phyloP scores from a whole-genome alignment of 306 rosid species.

The Trichosanthes truncata region DNA sequence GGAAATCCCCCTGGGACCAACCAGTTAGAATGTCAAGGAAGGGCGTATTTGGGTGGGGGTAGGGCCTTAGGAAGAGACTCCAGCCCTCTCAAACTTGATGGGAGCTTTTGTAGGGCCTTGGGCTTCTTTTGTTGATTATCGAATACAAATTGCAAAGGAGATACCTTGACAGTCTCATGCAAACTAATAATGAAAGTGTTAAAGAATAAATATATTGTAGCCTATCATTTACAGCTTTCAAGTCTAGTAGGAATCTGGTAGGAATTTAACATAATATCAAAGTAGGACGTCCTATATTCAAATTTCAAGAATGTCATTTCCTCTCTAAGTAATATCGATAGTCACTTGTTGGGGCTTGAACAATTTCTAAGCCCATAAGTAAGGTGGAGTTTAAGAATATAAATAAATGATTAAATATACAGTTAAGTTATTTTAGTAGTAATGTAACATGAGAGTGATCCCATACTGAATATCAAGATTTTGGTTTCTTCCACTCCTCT shows the following conservation, averaged over 20 bases:
- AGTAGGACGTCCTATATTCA: neutral
- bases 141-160: neutral
- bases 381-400: neutral
- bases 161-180: neutral
- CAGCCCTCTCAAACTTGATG: neutral
- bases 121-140: neutral
- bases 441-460: neutral
- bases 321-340: neutral
- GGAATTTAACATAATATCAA: neutral
- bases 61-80: neutral
- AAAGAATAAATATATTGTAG: neutral
- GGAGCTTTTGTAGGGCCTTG: neutral
- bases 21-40: neutral
- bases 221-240: neutral
- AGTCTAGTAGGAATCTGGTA: too few relatives aligned
- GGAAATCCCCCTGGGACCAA: neutral
- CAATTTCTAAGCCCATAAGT: neutral
- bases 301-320: neutral
- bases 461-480: slow-evolving; percentile 56
- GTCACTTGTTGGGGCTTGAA: neutral
- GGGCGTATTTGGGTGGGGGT: neutral
- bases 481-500: slow-evolving; percentile 38
- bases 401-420: neutral
- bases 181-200: neutral
- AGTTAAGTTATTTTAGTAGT: neutral